phyloP scores from a whole-genome alignment of 306 rosid genomes.

The Heteromeles arbutifolia region DNA sequence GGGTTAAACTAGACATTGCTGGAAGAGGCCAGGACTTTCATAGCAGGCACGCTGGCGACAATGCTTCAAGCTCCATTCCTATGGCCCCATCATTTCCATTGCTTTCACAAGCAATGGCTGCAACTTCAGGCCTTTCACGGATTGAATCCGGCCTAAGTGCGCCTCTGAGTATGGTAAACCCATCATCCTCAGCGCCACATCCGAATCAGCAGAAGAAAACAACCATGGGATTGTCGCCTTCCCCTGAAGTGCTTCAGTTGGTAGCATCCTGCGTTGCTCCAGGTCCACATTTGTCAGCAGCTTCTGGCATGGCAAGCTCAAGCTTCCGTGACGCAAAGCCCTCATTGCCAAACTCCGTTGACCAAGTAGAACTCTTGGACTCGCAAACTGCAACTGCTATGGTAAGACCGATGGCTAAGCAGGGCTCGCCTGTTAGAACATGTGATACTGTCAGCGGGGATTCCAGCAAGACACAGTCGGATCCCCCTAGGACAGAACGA shows the following conservation, averaged over 20 bases:
- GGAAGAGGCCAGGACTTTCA: slow-evolving; percentile 45
- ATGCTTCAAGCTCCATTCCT: slow-evolving; percentile 62
- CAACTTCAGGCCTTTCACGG: slow-evolving; percentile 32
- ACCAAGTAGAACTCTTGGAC: slow-evolving; percentile 40
- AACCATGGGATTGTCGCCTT: slow-evolving; percentile 62
- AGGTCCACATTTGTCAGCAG: slow-evolving; percentile 36
- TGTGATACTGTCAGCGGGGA: slow-evolving; percentile 52
- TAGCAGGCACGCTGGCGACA: slow-evolving; percentile 30
- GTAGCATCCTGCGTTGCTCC: slow-evolving; percentile 78
- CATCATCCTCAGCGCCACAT: slow-evolving; percentile 29
- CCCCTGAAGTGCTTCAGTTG: slow-evolving; percentile 88
- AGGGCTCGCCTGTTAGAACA: slow-evolving; percentile 29
- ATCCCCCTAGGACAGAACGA: slow-evolving; percentile 54
- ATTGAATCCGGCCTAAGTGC: slow-evolving; percentile 54
- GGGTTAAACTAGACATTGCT: slow-evolving; percentile 33
- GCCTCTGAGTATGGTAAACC: slow-evolving; percentile 31
- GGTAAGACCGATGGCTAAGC: slow-evolving; percentile 31
- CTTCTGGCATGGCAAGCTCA: slow-evolving; percentile 44
- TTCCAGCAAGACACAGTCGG: slow-evolving; percentile 87
- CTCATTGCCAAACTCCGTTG: slow-evolving; percentile 56
- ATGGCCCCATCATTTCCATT: slow-evolving; percentile 48
- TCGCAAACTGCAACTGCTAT: slow-evolving; percentile 31
- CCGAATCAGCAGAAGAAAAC: slow-evolving; percentile 35
- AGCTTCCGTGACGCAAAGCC: slow-evolving; percentile 38
- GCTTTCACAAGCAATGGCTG: slow-evolving; percentile 37